Base-by-base conservation (phyloP, 2,329 filamentous ascomycete genomes). In the Diaporthe caulivora region DNA sequence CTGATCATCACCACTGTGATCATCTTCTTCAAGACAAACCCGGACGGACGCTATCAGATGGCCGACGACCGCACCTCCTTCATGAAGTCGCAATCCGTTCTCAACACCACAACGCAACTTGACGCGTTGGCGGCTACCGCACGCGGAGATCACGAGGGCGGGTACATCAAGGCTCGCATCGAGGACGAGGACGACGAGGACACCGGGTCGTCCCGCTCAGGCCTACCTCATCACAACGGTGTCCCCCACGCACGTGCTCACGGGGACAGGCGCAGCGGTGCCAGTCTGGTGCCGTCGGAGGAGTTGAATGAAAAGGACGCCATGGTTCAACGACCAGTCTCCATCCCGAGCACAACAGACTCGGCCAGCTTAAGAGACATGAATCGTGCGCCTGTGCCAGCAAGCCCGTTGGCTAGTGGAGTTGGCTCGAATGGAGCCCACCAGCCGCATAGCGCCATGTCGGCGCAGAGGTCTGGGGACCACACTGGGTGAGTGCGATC, bases 31-130 rank as follows among this genome's bases (percentile, higher is more conserved):
- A 93, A 93, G 75, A 95, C 95, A 88, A 95, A 97, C 83, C 94
- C 94, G 21, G 94, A 97, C 80, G 93, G 91, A 29, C 91, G 94
- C 72, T 97, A 97, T 84, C 94, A 96, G 82, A 96, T 97, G 94
- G 92, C 93, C 73, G 94, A 97, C 80, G 94, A 97, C 83, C 92
- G 94, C 78, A 93, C 93, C 71, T 96, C 94, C 17, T 97, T 97
- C 86, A 96, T 97, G 89, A 97, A 97, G 86, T 96, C 94, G 34
- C 92, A 95, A 80, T 92, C 93, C 13, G 91, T 94, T 78, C 86
- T 97, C 64, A 89, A 82, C 21, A 83, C 83, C 40, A 93, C 92
- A 18, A 95, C 93, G 3, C 94, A 97, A 83, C 87, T 97, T 65
- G 94, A 97, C 81, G 94, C 94, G 3, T 87, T 97, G 70, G 94